Conservation (phyloP, 257 asterid species). For the Marsdenia floribunda region DNA sequence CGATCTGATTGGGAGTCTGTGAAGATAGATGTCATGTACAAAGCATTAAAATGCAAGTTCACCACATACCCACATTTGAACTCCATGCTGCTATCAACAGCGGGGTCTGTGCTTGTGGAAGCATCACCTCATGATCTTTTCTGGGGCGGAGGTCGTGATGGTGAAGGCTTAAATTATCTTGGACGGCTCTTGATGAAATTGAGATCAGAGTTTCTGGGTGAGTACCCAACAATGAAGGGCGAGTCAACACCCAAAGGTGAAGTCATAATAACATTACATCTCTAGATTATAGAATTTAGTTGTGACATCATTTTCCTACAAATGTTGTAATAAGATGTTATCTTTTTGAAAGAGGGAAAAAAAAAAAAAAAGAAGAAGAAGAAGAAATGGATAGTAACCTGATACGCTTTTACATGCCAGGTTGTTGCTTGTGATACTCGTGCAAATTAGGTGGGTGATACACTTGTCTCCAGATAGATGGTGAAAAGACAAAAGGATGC, state of each 20-base stretch:
- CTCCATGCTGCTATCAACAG: slow-evolving; percentile 70
- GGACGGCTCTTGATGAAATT: slow-evolving; percentile 87
- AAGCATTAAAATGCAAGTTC: slow-evolving; percentile 77
- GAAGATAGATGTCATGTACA: slow-evolving; percentile 67
- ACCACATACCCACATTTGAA: slow-evolving; percentile 50
- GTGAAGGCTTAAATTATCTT: slow-evolving; percentile 94
- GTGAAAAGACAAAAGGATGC: background rate
- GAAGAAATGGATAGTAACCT: background rate
- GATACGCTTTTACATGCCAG: background rate
- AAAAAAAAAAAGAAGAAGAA: no score
- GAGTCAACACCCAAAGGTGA: slow-evolving; percentile 21
- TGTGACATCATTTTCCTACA: background rate
- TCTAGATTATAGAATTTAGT: background rate
- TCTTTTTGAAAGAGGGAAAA: background rate
- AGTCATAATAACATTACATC: slow-evolving; percentile 14
- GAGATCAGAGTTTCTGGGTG: slow-evolving; percentile 69
- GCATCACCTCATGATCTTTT: slow-evolving; percentile 93
- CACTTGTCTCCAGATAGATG: background rate
- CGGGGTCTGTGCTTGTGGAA: slow-evolving; percentile 88
- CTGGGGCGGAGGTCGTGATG: slow-evolving; percentile 99
- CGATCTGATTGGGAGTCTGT: slow-evolving; percentile 77
- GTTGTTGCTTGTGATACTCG: background rate
- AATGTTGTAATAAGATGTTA: background rate
- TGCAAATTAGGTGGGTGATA: background rate
- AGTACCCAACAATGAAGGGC: slow-evolving; percentile 24